A percentile compares a stretch with the other conserved stretches of the same genome.
phyloP scores from a whole-genome alignment of 2,329 filamentous ascomycete species.

The Colletotrichum limetticola region DNA sequence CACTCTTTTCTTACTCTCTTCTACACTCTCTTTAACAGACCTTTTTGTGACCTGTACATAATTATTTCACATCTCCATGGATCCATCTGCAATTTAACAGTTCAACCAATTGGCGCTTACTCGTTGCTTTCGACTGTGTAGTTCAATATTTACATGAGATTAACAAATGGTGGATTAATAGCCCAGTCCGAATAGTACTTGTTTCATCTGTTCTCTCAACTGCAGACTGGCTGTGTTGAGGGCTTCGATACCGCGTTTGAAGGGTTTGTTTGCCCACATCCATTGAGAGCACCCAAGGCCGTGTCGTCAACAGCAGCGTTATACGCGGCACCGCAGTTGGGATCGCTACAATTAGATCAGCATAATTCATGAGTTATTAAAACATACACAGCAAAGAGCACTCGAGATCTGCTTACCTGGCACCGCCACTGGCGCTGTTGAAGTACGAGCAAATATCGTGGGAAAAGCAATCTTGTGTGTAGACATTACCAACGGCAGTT shows the following conservation, averaged over 20 bases:
- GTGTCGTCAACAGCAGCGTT: constrained; percentile 56
- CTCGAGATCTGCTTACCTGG: constrained; percentile 47
- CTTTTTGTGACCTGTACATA: background rate
- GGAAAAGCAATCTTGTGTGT: constrained; percentile 61
- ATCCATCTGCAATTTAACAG: background rate
- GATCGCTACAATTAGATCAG: constrained; percentile 47
- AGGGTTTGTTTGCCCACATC: constrained; percentile 50
- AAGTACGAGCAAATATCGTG: constrained; percentile 64
- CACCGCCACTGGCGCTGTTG: constrained; percentile 57
- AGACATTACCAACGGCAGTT: constrained; percentile 55
- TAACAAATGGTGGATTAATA: too few relatives aligned
- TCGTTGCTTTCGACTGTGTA: too few relatives aligned
- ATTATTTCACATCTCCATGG: background rate
- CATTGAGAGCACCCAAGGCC: constrained; percentile 45
- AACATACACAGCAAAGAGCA: background rate
- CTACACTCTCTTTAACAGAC: background rate
- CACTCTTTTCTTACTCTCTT: background rate
- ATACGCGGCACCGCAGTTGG: constrained; percentile 58
- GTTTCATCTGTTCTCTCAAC: background rate
- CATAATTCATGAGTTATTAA: background rate
- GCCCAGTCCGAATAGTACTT: too few relatives aligned
- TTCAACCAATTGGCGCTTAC: background rate
- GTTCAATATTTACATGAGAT: too few relatives aligned
- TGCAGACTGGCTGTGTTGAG: constrained; percentile 41
- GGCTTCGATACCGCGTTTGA: constrained; percentile 41